Evolutionary conservation across 1,139 yeast species (phyloP).

Genomic region (Barnettozyma hawaiiensis): DNA sequence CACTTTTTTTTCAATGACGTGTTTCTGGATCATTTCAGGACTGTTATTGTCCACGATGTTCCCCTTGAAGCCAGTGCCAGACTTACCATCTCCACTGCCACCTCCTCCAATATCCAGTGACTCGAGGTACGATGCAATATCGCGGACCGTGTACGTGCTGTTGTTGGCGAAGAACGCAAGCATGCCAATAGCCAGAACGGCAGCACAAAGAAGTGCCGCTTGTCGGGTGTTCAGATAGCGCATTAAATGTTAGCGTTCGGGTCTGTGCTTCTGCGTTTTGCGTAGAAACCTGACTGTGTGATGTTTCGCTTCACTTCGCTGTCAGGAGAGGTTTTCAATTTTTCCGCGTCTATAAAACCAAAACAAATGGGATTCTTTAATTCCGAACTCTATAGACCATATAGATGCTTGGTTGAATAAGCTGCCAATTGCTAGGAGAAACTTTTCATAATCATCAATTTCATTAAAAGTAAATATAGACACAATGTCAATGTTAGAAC

Average conservation of each 20-base stretch:
- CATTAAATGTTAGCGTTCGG: not conserved
- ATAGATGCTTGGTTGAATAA: not conserved
- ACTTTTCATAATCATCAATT: not conserved
- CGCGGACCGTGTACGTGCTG: constrained; percentile 11
- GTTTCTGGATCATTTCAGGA: constrained; percentile 18
- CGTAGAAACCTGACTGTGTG: too few species aligned
- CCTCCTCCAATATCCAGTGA: constrained; percentile 7
- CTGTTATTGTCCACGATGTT: constrained; percentile 15
- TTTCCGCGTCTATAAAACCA: too few species aligned
- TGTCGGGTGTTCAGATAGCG: constrained; percentile 11
- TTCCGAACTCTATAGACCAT: too few species aligned
- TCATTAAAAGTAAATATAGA: not conserved
- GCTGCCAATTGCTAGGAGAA: not conserved
- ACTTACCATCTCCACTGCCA: too few species aligned
- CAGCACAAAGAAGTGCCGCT: constrained; percentile 8
- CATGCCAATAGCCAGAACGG: constrained; percentile 6
- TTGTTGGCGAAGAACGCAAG: constrained; percentile 6
- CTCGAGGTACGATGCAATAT: constrained; percentile 8
- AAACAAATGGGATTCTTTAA: too few species aligned
- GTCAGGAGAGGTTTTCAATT: too few species aligned
- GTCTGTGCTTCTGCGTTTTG: too few species aligned
- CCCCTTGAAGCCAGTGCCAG: constrained; percentile 2
- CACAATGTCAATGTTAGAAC: constrained; percentile 33
- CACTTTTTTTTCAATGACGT: constrained; percentile 19
- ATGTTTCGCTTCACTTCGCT: too few species aligned